These are phyloP conservation scores for Corchorus olitorius DNA, from an alignment of 345 rosid species.

Conservation along the genomic window DNA sequence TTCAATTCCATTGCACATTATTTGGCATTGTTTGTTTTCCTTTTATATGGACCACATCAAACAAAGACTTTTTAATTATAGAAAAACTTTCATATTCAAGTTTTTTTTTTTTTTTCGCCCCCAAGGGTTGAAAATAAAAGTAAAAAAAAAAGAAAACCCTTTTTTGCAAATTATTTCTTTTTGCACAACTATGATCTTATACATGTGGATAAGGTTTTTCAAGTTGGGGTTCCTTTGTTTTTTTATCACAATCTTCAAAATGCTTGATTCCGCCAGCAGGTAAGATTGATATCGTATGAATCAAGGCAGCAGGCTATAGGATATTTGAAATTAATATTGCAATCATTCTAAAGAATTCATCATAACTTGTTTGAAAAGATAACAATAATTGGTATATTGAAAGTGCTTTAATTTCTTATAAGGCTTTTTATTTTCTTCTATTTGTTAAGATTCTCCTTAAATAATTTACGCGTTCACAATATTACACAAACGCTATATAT, in stretches of 20 bases:
- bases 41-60: background rate
- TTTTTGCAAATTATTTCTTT: background rate
- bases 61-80: background rate
- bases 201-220: background rate
- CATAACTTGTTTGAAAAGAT: background rate
- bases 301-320: background rate
- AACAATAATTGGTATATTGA: background rate
- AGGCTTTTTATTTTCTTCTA: background rate
- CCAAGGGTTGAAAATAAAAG: background rate
- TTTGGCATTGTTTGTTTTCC: background rate
- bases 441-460: background rate
- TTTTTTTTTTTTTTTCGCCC: too few relatives aligned
- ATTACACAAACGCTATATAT: background rate
- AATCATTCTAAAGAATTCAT: slow-evolving; percentile 1
- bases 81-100: background rate
- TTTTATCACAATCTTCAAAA: slow-evolving; percentile 1
- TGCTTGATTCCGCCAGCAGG: background rate
- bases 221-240: background rate
- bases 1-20: background rate
- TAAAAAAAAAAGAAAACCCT: background rate
- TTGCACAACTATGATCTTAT: background rate
- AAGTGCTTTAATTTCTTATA: background rate
- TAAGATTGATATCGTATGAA: background rate
- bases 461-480: background rate
- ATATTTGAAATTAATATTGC: background rate